phyloP scores from a whole-genome alignment of 768 basidiomycete species.

The Hypholoma sublateritium region DNA sequence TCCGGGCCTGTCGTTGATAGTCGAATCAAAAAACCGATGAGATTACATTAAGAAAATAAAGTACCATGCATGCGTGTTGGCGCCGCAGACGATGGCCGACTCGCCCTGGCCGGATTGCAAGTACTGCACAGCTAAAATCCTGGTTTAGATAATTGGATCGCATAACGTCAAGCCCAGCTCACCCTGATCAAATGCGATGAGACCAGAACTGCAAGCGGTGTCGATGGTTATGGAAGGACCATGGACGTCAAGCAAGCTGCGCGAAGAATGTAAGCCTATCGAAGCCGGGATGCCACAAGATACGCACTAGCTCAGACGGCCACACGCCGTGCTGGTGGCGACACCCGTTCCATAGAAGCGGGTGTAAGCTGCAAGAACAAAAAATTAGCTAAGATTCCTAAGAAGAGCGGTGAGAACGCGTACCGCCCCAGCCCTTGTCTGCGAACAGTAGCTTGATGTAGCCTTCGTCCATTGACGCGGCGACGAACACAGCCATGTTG shows the following conservation, averaged over 20 bases:
- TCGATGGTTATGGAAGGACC: slow-evolving; percentile 34
- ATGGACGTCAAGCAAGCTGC: slow-evolving; percentile 32
- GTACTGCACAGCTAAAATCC: slow-evolving; percentile 28
- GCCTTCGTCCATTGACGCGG: slow-evolving; percentile 30
- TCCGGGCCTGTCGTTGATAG: slow-evolving; percentile 24
- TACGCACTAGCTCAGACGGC: slow-evolving; percentile 36
- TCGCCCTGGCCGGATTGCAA: slow-evolving; percentile 32
- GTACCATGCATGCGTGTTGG: slow-evolving; percentile 32
- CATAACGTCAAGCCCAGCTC: neutral
- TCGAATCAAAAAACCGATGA: neutral
- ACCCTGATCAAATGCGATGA: slow-evolving; percentile 35
- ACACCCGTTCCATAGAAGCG: slow-evolving; percentile 33
- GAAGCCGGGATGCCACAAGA: neutral
- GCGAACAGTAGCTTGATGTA: slow-evolving; percentile 28
- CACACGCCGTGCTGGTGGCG: slow-evolving; percentile 31
- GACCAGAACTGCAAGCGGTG: slow-evolving; percentile 34
- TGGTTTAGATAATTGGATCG: neutral
- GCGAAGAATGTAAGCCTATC: neutral
- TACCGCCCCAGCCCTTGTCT: slow-evolving; percentile 31
- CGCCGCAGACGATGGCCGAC: slow-evolving; percentile 32
- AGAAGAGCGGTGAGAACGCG: slow-evolving; percentile 1
- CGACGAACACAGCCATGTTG: slow-evolving; percentile 32
- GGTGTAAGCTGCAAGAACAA: slow-evolving; percentile 27
- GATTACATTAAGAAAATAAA: neutral
- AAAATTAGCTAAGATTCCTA: neutral